These are phyloP conservation scores for Paecilomyces formosus DNA, from an alignment of 2,329 filamentous ascomycete species.

Conservation along the genomic window DNA sequence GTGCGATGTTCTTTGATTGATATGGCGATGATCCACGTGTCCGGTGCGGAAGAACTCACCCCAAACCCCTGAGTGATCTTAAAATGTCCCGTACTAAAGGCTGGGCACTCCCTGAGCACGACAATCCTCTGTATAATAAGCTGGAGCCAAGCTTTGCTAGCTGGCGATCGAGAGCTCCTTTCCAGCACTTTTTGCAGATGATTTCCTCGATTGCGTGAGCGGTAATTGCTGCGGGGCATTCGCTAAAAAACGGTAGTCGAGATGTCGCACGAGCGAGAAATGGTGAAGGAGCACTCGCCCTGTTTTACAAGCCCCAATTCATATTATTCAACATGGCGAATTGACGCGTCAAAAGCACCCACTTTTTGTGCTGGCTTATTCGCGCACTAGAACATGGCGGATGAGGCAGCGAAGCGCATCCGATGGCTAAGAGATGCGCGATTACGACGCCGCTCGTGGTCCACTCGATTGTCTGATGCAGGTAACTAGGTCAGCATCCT, in stretches of 20 bases:
- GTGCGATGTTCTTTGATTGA: background rate
- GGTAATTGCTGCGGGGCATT: background rate
- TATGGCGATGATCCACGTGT: background rate
- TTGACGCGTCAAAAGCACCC: background rate
- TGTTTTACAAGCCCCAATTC: background rate
- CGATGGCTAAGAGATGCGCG: background rate
- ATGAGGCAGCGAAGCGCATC: background rate
- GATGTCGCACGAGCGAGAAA: background rate
- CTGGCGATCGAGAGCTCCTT: background rate
- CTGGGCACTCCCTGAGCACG: background rate
- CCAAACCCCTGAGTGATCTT: background rate
- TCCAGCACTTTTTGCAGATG: background rate
- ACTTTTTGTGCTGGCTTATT: background rate
- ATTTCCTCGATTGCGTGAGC: background rate
- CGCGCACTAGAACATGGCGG: background rate
- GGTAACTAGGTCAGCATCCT: background rate
- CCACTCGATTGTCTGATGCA: background rate
- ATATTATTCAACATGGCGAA: background rate
- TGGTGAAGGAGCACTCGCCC: background rate
- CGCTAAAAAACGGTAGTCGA: background rate
- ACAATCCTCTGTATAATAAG: background rate
- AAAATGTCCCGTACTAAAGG: background rate
- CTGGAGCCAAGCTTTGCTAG: background rate
- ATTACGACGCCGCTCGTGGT: background rate
- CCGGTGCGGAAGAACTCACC: background rate